Percentiles rank a stretch among this genome's conserved stretches.
Conservation (phyloP, 2,329 filamentous ascomycete genomes). For the Cordyceps javanica region DNA sequence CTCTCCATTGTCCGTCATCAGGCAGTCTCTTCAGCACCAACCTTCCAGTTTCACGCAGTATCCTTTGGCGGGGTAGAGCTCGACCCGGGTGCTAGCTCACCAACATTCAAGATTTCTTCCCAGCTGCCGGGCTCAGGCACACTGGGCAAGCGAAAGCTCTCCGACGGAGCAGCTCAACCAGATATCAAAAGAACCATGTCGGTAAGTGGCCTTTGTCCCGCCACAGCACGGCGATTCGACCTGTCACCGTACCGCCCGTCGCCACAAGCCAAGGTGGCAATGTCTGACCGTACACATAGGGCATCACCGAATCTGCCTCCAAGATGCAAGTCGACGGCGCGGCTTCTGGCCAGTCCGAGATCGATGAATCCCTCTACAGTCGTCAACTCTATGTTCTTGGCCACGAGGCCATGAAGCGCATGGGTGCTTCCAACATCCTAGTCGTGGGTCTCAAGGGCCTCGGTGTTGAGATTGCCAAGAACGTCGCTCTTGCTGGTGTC, state of each 20-base stretch:
- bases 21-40: background rate
- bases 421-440: slow-evolving; percentile 92
- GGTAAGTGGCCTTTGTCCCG: slow-evolving; percentile 37
- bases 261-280: background rate
- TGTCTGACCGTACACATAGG: slow-evolving; percentile 29
- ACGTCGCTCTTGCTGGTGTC: slow-evolving; percentile 94
- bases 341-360: slow-evolving; percentile 49
- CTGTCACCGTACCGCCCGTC: background rate
- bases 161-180: slow-evolving; percentile 51
- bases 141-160: slow-evolving; percentile 64
- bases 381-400: slow-evolving; percentile 66
- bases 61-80: slow-evolving; percentile 32
- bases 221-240: background rate
- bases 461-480: slow-evolving; percentile 97
- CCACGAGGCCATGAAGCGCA: slow-evolving; percentile 93
- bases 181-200: slow-evolving; percentile 56
- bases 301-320: slow-evolving; percentile 53
- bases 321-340: slow-evolving; percentile 61
- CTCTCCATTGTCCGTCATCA: background rate
- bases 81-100: slow-evolving; percentile 28
- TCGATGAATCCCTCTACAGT: slow-evolving; percentile 69
- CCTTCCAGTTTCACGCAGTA: slow-evolving; percentile 16
- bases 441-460: slow-evolving; percentile 88
- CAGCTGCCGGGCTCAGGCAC: slow-evolving; percentile 33
- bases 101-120: slow-evolving; percentile 30